Base-by-base conservation (phyloP, 148 eudicot genomes). In the Spergularia marina region DNA sequence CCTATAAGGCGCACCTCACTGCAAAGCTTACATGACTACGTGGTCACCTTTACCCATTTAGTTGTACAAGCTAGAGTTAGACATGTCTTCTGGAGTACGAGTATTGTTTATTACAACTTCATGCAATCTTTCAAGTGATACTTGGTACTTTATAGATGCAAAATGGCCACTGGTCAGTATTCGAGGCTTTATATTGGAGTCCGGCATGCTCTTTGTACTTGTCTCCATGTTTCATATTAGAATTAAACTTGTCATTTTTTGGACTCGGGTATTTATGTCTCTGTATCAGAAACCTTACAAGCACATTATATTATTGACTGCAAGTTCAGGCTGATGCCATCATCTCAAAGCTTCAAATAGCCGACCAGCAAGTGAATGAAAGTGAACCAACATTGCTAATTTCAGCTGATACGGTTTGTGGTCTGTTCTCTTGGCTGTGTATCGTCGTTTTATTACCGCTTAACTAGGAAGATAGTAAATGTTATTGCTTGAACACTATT, bases 291-390 rank as follows among this genome's bases (percentile, higher is more conserved):
- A 47, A 30, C 65, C n/a, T 23, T 55, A 11, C 17, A 55, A 25
- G 40, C 53, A 63, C 66, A 58, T 68, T 71, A 65, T 62, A 49
- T 6, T 17, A 52, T 58, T 71, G 68, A 20, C 44, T 71, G 1
- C 60, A 53, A 75, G 52, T 81, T 69, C 91, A 90, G 98, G 98
- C 98, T 73, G 91, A 89, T 83, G 96, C 93, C 62, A 83, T 92
- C 66, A 75, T 89, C 56, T 87, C 89, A 63, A 90, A 87, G 81
- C 90, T 92, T 82, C 88, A 74, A 53, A 77, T 79, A 73, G 74
- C 71, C 71, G 86, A 83, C 68, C 81, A 81, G 49, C 83, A 87
- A 72, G 90, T 84, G 83, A 86, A 83, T 66, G 89, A 90, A 84
- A 86, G 14, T 40, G 85, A 80, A 68, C 90, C 91, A 79, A 90